Conservation (phyloP, 768 basidiomycete species). For the Sarcodon sp. region DNA sequence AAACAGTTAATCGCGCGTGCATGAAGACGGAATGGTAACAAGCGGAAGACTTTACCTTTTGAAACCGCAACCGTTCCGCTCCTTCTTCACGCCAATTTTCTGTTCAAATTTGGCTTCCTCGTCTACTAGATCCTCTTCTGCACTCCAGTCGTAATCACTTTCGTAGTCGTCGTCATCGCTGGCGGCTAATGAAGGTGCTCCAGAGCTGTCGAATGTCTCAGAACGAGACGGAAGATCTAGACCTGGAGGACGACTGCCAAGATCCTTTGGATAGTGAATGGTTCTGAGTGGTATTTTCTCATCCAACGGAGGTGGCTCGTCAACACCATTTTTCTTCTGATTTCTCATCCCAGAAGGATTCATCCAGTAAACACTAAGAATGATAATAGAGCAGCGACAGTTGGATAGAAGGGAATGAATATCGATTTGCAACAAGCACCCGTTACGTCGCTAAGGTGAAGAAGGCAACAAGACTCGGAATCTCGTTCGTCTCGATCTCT, state of each 20-base stretch:
- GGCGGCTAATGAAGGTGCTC: constrained; percentile 29
- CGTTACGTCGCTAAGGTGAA: too few relatives aligned
- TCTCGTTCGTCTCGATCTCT: too few relatives aligned
- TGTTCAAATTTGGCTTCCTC: constrained; percentile 55
- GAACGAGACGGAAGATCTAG: constrained; percentile 3
- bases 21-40: neutral
- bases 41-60: constrained; percentile 28
- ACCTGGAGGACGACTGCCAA: constrained; percentile 16
- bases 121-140: constrained; percentile 63
- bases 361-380: too few relatives aligned
- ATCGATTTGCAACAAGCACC: too few relatives aligned
- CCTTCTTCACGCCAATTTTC: constrained; percentile 39
- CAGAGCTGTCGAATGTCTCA: constrained; percentile 13
- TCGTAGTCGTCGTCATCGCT: constrained; percentile 51
- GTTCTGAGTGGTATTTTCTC: neutral
- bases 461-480: too few relatives aligned
- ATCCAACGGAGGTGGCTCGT: neutral
- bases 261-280: constrained; percentile 42
- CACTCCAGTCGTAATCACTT: constrained; percentile 64
- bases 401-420: too few relatives aligned
- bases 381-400: too few relatives aligned
- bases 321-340: too few relatives aligned
- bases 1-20: neutral
- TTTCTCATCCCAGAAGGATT: too few relatives aligned
- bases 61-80: constrained; percentile 32